Conservation (phyloP, 164 flowering plant genomes). For the Kalanchoe fedtschenkoi region DNA sequence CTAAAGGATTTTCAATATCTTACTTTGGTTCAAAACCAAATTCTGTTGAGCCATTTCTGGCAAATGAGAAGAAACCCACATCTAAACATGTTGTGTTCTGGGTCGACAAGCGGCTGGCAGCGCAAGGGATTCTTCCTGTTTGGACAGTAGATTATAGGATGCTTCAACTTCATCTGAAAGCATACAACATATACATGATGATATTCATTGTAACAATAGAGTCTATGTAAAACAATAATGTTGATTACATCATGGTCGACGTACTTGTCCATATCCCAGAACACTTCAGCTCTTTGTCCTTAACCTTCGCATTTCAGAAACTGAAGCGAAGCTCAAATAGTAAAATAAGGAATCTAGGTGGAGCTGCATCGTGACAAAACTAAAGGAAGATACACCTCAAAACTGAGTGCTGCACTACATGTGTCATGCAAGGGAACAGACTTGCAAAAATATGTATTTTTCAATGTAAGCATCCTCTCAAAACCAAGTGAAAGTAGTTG, state of each 20-base stretch:
- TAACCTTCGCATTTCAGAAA: background rate
- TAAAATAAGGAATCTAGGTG: background rate
- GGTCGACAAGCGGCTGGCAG: conserved; percentile 88
- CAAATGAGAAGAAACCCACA: conserved; percentile 73
- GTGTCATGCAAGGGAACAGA: background rate
- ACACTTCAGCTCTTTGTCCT: background rate
- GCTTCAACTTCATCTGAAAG: background rate
- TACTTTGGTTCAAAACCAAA: conserved; percentile 63
- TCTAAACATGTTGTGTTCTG: conserved; percentile 73
- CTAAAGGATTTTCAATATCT: conserved; percentile 74
- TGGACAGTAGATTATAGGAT: conserved; percentile 26
- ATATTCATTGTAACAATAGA: background rate
- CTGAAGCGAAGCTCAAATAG: background rate
- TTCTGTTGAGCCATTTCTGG: conserved; percentile 82
- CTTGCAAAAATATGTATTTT: background rate
- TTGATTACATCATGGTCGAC: background rate
- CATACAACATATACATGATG: background rate
- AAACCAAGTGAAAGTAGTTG: background rate
- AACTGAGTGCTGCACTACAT: too few relatives aligned
- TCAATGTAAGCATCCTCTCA: background rate
- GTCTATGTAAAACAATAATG: background rate
- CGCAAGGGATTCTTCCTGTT: conserved; percentile 82
- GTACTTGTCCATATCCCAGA: background rate
- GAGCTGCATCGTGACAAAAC: background rate
- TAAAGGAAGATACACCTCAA: background rate